A percentile compares a stretch with the other conserved stretches of the same genome.
Evolutionary conservation across 2,329 filamentous ascomycete genomes (phyloP).

Genomic region (Graphilbum ipis-grandicollis): DNA sequence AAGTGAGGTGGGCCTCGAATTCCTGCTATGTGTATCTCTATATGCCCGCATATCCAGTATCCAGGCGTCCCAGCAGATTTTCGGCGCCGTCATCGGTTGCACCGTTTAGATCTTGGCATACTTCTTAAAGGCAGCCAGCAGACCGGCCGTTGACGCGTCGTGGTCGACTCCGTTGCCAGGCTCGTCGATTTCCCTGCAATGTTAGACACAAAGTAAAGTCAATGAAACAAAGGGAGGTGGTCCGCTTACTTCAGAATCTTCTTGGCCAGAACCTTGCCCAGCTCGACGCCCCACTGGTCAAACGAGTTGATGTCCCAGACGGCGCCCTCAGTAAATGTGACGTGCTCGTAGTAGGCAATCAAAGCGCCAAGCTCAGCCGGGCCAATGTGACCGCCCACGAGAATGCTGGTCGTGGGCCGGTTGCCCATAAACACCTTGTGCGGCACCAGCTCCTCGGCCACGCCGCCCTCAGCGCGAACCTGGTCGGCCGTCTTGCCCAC

Average conservation of each 20-base stretch:
- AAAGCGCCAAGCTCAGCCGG: slow-evolving; percentile 84
- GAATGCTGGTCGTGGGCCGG: slow-evolving; percentile 86
- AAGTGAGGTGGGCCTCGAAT: no score
- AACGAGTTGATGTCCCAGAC: slow-evolving; percentile 99
- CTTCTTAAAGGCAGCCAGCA: slow-evolving; percentile 88
- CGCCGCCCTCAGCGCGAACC: slow-evolving; percentile 56
- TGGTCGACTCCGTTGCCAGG: slow-evolving; percentile 55
- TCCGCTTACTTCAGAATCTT: slow-evolving; percentile 45
- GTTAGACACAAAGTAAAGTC: slow-evolving; percentile 7
- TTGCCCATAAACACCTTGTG: slow-evolving; percentile 99
- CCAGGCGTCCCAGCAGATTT: no score
- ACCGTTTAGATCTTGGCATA: slow-evolving; percentile 29
- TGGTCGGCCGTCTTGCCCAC: slow-evolving; percentile 73
- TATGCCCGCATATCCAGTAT: no score
- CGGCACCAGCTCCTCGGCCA: slow-evolving; percentile 58
- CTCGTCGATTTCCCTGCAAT: slow-evolving; percentile 54
- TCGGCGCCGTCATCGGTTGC: no score
- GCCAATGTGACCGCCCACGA: slow-evolving; percentile 80
- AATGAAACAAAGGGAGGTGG: slow-evolving; percentile 9
- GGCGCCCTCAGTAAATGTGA: slow-evolving; percentile 93
- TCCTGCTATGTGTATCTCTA: no score
- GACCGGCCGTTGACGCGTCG: slow-evolving; percentile 72
- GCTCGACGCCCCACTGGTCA: slow-evolving; percentile 98
- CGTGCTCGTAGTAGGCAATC: slow-evolving; percentile 97
- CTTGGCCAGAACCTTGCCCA: slow-evolving; percentile 92